phyloP scores from a whole-genome alignment of 2,329 filamentous ascomycete species.

The Colletotrichum incanum region DNA sequence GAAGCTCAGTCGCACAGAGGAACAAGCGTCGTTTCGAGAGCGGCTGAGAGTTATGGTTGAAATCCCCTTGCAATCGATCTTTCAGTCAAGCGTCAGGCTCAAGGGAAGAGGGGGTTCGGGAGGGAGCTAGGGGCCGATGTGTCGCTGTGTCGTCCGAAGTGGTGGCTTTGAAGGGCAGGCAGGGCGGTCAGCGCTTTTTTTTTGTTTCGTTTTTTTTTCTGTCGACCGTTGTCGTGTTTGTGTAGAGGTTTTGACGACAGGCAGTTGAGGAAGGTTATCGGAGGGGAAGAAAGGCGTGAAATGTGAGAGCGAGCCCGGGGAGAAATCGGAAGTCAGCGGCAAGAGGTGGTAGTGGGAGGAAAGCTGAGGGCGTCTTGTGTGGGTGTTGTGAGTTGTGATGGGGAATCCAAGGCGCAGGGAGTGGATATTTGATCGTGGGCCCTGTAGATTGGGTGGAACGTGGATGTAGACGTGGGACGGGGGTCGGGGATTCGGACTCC shows the following conservation, averaged over 20 bases:
- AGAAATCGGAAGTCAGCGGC: conserved; percentile 31
- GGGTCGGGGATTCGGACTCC: conserved; percentile 15
- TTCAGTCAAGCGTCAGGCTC: conserved; percentile 19
- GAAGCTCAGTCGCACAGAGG: neutral
- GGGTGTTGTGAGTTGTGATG: conserved; percentile 30
- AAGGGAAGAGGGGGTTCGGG: conserved; percentile 32
- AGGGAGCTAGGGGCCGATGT: conserved; percentile 30
- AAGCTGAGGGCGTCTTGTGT: conserved; percentile 19
- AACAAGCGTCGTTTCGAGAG: neutral
- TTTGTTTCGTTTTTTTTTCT: neutral
- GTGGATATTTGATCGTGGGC: conserved; percentile 38
- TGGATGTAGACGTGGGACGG: neutral
- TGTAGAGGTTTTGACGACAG: neutral
- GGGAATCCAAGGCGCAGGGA: conserved; percentile 19
- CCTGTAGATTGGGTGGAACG: conserved; percentile 29
- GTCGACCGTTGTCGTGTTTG: neutral
- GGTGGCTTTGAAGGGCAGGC: conserved; percentile 22
- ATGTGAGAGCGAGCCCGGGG: conserved; percentile 14
- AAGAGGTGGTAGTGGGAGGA: conserved; percentile 25
- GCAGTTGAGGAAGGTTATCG: neutral
- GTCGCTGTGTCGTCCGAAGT: conserved; percentile 36
- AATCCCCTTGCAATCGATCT: conserved; percentile 9
- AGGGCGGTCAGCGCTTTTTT: conserved; percentile 31
- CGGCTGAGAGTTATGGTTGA: neutral
- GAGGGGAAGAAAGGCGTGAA: neutral